Conservation (phyloP, 805 yeast genomes). For the Lipomyces japonicus region DNA sequence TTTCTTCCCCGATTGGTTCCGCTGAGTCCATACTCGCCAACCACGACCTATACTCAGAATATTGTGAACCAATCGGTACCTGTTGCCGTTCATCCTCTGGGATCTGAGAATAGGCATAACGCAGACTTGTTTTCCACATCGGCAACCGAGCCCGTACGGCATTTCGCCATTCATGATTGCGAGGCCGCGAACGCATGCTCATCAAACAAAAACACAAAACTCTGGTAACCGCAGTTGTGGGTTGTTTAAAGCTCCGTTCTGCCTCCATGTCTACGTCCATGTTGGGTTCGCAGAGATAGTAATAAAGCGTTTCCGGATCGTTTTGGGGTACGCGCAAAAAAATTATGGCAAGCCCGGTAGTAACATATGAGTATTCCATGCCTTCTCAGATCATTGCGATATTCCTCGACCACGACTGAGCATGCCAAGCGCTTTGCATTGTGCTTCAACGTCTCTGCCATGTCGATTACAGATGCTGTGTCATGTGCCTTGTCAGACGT, state of each 20-base stretch:
- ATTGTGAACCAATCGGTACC: neutral
- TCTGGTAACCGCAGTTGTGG: neutral
- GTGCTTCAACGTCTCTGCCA: neutral
- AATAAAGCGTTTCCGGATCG: conserved; percentile 1
- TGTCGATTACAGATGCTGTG: too few species aligned
- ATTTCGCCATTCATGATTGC: neutral
- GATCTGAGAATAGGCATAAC: neutral
- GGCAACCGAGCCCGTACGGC: too few species aligned
- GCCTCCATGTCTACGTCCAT: neutral
- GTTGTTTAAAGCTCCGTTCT: neutral
- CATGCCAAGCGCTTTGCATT: neutral
- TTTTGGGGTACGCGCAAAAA: neutral
- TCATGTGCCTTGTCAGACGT: too few species aligned
- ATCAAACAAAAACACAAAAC: conserved; percentile 2
- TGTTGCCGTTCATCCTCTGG: neutral
- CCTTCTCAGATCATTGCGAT: neutral
- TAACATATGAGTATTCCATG: neutral
- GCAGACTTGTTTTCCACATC: too few species aligned
- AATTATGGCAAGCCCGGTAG: neutral
- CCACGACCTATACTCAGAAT: too few species aligned
- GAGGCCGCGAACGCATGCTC: neutral
- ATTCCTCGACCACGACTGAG: neutral
- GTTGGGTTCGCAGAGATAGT: conserved; percentile 1
- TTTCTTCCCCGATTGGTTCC: too few species aligned
- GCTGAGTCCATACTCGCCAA: too few species aligned